Conservation (phyloP, 208 protist species). For the Angomonas ambiguus region DNA sequence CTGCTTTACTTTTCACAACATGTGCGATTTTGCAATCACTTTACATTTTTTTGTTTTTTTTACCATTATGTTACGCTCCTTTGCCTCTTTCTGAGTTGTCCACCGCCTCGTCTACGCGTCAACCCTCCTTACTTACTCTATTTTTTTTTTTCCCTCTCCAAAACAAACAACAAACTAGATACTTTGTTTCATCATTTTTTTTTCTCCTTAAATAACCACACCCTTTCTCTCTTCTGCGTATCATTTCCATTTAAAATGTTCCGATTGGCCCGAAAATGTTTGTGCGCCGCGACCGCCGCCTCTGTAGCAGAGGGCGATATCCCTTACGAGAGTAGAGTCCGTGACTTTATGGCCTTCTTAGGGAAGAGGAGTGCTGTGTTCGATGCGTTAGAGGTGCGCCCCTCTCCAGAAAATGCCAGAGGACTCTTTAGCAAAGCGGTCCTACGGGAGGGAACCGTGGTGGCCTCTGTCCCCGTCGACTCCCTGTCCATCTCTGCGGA, state of each 20-base stretch:
- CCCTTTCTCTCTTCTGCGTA: conserved; percentile 4
- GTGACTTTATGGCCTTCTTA: conserved; percentile 20
- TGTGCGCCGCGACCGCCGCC: neutral
- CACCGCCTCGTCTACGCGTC: no score
- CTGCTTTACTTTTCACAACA: no score
- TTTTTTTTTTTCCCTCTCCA: neutral
- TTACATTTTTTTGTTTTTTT: conserved; percentile 5
- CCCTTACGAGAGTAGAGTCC: conserved; percentile 14
- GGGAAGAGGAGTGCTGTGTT: conserved; percentile 24
- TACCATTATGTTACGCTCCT: conserved; percentile 13
- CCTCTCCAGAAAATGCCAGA: conserved; percentile 30
- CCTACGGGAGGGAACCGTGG: conserved; percentile 51
- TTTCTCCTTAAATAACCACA: neutral
- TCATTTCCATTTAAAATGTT: neutral
- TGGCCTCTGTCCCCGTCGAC: conserved; percentile 56
- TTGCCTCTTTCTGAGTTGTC: conserved; percentile 7
- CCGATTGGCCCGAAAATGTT: neutral
- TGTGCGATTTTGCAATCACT: no score
- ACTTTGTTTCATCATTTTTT: conserved; percentile 3
- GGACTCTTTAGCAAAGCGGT: conserved; percentile 41
- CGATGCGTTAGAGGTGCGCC: conserved; percentile 40
- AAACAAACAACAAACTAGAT: neutral
- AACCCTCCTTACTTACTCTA: neutral
- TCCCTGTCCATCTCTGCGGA: conserved; percentile 36
- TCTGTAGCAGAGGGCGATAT: neutral